phyloP scores from a whole-genome alignment of 805 yeast genomes.

The Wickerhamiella siamensis region DNA sequence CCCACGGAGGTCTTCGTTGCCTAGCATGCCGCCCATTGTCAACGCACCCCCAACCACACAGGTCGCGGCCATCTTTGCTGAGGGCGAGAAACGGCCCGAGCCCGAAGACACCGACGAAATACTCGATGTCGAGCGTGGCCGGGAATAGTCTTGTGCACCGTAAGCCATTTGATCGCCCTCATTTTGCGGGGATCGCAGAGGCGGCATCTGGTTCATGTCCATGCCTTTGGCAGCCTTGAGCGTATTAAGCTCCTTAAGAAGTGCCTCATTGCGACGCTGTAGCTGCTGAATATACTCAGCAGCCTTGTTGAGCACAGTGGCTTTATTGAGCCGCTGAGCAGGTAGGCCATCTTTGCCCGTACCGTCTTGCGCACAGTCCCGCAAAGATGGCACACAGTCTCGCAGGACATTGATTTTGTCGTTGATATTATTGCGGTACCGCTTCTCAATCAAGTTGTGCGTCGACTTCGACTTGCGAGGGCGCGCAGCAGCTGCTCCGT shows the following conservation, averaged over 20 bases:
- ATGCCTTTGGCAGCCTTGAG: constrained; percentile 17
- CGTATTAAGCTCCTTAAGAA: constrained; percentile 40
- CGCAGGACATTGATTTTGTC: constrained; percentile 49
- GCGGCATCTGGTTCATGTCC: not conserved
- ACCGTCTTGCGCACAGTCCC: constrained; percentile 39
- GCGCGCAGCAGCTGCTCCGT: not conserved
- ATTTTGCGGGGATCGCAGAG: not conserved
- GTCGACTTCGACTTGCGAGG: constrained; percentile 37
- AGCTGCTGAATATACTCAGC: constrained; percentile 67
- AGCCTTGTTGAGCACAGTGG: constrained; percentile 61
- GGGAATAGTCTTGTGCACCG: not conserved
- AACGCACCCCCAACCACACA: not conserved
- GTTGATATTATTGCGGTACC: constrained; percentile 57
- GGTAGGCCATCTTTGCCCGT: constrained; percentile 63
- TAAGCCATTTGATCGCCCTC: not conserved
- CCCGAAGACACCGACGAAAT: not conserved
- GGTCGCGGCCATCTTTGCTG: not conserved
- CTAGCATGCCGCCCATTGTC: constrained; percentile 1
- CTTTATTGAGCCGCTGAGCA: constrained; percentile 62
- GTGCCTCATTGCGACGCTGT: constrained; percentile 40
- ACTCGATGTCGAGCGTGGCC: not conserved
- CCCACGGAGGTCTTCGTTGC: constrained; percentile 3
- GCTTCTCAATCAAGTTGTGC: constrained; percentile 59
- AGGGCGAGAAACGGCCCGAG: not conserved
- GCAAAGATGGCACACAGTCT: constrained; percentile 63